A percentile compares a stretch with the other conserved stretches of the same genome.
Evolutionary conservation across 169 alveolate genomes (phyloP).

Genomic region (Plasmodium yoelii): DNA sequence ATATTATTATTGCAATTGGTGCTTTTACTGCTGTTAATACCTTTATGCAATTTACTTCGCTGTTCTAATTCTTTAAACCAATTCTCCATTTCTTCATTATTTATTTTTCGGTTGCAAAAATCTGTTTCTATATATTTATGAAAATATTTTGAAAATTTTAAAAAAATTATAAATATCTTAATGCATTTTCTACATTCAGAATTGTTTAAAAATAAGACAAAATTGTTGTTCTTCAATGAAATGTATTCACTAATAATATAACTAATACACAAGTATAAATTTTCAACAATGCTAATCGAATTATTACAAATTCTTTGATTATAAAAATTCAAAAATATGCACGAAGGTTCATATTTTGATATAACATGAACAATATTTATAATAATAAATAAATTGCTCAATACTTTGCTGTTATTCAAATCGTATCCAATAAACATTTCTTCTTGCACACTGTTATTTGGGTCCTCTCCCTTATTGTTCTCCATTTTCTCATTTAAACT

Average conservation of each 20-base stretch:
- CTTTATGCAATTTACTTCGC: background rate
- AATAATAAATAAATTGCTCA: constrained; percentile 19
- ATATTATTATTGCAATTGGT: background rate
- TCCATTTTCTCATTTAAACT: background rate
- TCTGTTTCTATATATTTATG: constrained; percentile 2
- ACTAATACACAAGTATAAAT: constrained; percentile 28
- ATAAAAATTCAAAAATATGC: constrained; percentile 48
- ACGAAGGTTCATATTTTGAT: constrained; percentile 36
- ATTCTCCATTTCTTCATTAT: background rate
- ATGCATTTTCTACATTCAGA: constrained; percentile 31
- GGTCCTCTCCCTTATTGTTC: background rate
- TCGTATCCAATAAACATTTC: background rate
- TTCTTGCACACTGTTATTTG: background rate
- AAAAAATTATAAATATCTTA: constrained; percentile 41
- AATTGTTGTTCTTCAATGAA: constrained; percentile 5
- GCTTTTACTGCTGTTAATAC: no score
- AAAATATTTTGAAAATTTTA: constrained; percentile 21
- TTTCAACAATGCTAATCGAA: constrained; percentile 29
- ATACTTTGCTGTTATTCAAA: constrained; percentile 11
- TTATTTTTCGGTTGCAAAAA: background rate
- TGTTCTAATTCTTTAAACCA: background rate
- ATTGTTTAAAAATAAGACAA: constrained; percentile 5
- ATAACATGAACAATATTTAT: constrained; percentile 29
- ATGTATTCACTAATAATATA: constrained; percentile 56
- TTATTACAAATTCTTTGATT: constrained; percentile 40